A percentile compares a stretch with the other conserved stretches of the same genome.
phyloP scores from a whole-genome alignment of 495 filamentous ascomycete genomes.

The Penicillium bialowiezense region DNA sequence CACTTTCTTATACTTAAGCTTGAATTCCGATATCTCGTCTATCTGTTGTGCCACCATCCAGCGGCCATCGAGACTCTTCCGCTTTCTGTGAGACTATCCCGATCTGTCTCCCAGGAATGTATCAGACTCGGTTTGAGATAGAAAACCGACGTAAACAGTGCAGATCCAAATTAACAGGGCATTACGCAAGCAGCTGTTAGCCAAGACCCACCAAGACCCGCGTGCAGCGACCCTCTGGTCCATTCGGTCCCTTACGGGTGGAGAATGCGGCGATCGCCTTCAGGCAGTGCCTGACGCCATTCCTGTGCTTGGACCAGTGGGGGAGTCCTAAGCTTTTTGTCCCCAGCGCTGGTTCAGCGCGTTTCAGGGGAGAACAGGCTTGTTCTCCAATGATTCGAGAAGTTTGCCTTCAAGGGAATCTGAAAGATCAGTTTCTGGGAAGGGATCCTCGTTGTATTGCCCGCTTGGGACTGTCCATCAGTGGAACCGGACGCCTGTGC shows the following conservation, averaged over 20 bases:
- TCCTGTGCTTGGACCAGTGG: conserved; percentile 4
- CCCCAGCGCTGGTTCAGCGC: not conserved
- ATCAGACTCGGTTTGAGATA: conserved; percentile 22
- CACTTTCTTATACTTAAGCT: conserved; percentile 2
- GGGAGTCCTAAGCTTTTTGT: conserved; percentile 5
- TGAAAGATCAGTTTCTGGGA: not conserved
- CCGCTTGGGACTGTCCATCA: conserved; percentile 25
- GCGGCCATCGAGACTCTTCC: too few relatives aligned
- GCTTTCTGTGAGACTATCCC: too few relatives aligned
- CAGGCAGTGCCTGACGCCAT: conserved; percentile 36
- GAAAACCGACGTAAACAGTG: conserved; percentile 16
- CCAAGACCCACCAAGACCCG: conserved; percentile 34
- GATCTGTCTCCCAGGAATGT: too few relatives aligned
- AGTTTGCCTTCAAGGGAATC: conserved; percentile 8
- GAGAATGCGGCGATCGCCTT: conserved; percentile 44
- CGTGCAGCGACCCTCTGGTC: conserved; percentile 37
- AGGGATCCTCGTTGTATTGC: conserved; percentile 23
- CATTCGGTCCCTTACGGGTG: conserved; percentile 45
- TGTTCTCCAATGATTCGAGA: not conserved
- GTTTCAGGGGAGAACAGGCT: not conserved
- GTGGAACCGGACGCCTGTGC: conserved; percentile 25
- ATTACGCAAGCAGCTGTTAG: conserved; percentile 46
- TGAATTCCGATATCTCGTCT: too few relatives aligned
- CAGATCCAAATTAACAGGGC: conserved; percentile 41
- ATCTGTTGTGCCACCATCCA: too few relatives aligned